These are phyloP conservation scores for Umbelopsis ramanniana DNA, from an alignment of 192 early-diverging fungal genomes.

Conservation along the genomic window DNA sequence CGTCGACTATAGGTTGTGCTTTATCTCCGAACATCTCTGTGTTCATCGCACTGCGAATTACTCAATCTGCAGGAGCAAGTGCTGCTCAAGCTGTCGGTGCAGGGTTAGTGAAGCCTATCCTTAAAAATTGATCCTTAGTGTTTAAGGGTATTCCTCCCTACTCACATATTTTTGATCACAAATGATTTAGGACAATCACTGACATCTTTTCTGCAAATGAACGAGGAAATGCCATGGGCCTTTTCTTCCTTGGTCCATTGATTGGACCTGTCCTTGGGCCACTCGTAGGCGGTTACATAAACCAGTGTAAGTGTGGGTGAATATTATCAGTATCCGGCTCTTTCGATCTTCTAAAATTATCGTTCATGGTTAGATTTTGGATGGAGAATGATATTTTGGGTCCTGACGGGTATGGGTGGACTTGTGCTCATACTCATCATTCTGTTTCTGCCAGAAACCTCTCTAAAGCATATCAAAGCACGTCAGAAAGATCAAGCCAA, in stretches of 20 bases:
- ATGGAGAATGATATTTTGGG: slow-evolving; percentile 60
- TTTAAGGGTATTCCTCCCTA: too few species aligned
- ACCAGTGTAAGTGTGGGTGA: slow-evolving; percentile 30
- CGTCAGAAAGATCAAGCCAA: background rate
- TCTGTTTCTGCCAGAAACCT: slow-evolving; percentile 69
- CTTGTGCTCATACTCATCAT: slow-evolving; percentile 50
- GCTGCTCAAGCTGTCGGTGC: slow-evolving; percentile 42
- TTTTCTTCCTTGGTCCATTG: slow-evolving; percentile 47
- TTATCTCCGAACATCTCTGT: slow-evolving; percentile 26
- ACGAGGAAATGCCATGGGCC: slow-evolving; percentile 46
- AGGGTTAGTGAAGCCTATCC: slow-evolving; percentile 28
- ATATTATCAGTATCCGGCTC: background rate
- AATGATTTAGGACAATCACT: slow-evolving; percentile 36
- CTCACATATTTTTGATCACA: background rate
- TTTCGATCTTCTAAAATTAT: background rate
- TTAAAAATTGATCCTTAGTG: too few species aligned
- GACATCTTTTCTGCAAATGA: slow-evolving; percentile 42
- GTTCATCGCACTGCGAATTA: slow-evolving; percentile 31
- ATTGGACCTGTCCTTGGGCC: slow-evolving; percentile 48
- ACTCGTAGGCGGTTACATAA: slow-evolving; percentile 45
- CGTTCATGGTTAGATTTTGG: slow-evolving; percentile 2
- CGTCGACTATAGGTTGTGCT: slow-evolving; percentile 35
- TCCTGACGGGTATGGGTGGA: slow-evolving; percentile 54
- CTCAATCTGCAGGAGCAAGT: slow-evolving; percentile 37
- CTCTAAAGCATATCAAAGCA: background rate